Evolutionary conservation across 305 asterid genomes (phyloP).

Genomic region (Euphrasia arctica): DNA sequence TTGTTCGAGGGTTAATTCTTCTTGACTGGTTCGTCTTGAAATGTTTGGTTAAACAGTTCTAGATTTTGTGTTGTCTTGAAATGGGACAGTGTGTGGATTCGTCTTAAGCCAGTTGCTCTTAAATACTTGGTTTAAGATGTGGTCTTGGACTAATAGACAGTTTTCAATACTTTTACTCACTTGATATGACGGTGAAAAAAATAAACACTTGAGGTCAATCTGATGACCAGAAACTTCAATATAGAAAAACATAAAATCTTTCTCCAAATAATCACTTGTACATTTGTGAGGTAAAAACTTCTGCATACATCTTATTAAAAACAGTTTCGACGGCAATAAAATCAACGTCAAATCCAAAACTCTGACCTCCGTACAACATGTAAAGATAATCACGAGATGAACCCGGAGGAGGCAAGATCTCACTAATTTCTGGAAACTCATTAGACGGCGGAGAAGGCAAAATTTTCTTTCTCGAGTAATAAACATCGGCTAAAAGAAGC

Average conservation of each 20-base stretch:
- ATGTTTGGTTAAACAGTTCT: background rate
- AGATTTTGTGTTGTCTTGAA: background rate
- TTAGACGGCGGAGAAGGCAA: slow-evolving; percentile 45
- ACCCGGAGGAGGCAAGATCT: slow-evolving; percentile 59
- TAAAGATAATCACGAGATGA: slow-evolving; percentile 61
- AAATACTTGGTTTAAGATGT: background rate
- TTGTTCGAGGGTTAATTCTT: slow-evolving; percentile 23
- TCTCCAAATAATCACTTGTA: slow-evolving; percentile 23
- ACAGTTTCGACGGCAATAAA: slow-evolving; percentile 53
- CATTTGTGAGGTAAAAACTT: slow-evolving; percentile 40
- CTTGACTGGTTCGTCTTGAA: background rate
- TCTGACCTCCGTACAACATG: slow-evolving; percentile 78
- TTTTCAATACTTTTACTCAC: too few relatives aligned
- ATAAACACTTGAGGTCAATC: too few relatives aligned
- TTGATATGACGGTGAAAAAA: too few relatives aligned
- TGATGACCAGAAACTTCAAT: too few relatives aligned
- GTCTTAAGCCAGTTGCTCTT: background rate
- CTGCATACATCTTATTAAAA: slow-evolving; percentile 40
- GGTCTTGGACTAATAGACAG: background rate
- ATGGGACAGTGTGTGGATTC: background rate
- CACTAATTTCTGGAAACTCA: slow-evolving; percentile 51
- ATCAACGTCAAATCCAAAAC: slow-evolving; percentile 81
- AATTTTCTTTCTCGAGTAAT: slow-evolving; percentile 58
- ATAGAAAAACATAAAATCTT: background rate
- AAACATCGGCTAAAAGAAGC: slow-evolving; percentile 88